A percentile compares a stretch with the other conserved stretches of the same genome.
phyloP scores from a whole-genome alignment of 345 rosid species.

The Dipteronia sinensis region DNA sequence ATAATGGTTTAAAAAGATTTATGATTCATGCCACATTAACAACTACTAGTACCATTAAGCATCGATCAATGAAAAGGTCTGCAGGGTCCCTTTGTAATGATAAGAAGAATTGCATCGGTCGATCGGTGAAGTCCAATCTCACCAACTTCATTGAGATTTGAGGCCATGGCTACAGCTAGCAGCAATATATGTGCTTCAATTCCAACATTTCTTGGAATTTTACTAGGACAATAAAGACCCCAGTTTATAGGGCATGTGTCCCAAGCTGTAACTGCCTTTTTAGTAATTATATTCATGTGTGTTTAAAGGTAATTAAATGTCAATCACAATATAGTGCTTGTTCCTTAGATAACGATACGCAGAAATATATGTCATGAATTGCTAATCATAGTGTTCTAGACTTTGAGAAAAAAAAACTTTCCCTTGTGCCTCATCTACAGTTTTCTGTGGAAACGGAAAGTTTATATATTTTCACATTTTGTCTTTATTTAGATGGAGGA shows the following conservation, averaged over 20 bases:
- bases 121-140: not conserved
- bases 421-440: no score
- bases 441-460: no score
- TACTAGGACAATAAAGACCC: constrained; percentile 3
- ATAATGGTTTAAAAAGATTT: constrained; percentile 13
- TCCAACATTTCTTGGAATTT: constrained; percentile 13
- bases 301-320: no score
- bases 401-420: not conserved
- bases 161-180: not conserved
- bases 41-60: constrained; percentile 24
- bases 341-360: no score
- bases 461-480: no score
- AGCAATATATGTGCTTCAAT: not conserved
- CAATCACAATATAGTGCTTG: no score
- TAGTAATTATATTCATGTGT: not conserved
- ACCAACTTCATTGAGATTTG: no score
- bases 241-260: not conserved
- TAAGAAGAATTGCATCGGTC: constrained; percentile 11
- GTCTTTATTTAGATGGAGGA: no score
- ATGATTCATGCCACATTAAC: constrained; percentile 27
- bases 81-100: constrained; percentile 15
- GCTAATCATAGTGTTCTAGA: constrained; percentile 8
- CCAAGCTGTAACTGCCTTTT: not conserved
- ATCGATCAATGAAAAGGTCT: constrained; percentile 23
- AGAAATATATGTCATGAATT: constrained; percentile 2